Base-by-base conservation (phyloP, 225 moss, liverwort and hornwort species). In the Neckera pumila region DNA sequence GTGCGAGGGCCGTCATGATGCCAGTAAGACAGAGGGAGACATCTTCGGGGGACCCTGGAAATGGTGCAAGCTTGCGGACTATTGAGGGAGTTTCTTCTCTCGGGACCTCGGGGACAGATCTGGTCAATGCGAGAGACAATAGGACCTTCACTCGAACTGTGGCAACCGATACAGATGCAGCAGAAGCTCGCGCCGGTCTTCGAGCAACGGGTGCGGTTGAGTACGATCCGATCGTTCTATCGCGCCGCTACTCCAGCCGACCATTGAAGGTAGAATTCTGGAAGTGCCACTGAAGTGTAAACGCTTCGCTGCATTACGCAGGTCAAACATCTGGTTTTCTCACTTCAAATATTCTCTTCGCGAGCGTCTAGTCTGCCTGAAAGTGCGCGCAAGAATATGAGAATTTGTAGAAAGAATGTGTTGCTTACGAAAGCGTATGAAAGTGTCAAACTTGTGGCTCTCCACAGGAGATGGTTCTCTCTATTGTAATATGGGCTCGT, bases 251-350 rank as follows among this genome's bases (percentile, higher is more conserved):
- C 69, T 81, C 89, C 49, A 30, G 90, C 19, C 90, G 83, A 74
- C 94, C 94, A 73, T 90, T 94, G 57, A 93, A 94, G 94, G 94
- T 94, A 91, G 75, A 89, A 80, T 78, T 62, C 36, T 86, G 78
- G 45, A 88, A 81, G n/a, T n/a, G n/a, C n/a, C n/a, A n/a, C n/a
- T n/a, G n/a, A n/a, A n/a, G 45, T 80, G 72, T 66, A 61, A 80
- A 42, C 42, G 27, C 72, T 60, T 45, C 56, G 62, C 59, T 82
- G 53, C 60, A 77, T 61, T 77, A 30, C 72, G 51, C 19, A 58
- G 67, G 69, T 76, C 56, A 61, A 67, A 77, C n/a, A 5, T 63
- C 59, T 67, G 18, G 22, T 91, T 43, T 82, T 53, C 45, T 81
- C 84, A 54, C 69, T 76, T 73, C 34, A 19, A 77, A 58, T 66